Evolutionary conservation across 2,329 filamentous ascomycete genomes (phyloP).

Genomic region (Pseudocercospora pini-densiflorae): DNA sequence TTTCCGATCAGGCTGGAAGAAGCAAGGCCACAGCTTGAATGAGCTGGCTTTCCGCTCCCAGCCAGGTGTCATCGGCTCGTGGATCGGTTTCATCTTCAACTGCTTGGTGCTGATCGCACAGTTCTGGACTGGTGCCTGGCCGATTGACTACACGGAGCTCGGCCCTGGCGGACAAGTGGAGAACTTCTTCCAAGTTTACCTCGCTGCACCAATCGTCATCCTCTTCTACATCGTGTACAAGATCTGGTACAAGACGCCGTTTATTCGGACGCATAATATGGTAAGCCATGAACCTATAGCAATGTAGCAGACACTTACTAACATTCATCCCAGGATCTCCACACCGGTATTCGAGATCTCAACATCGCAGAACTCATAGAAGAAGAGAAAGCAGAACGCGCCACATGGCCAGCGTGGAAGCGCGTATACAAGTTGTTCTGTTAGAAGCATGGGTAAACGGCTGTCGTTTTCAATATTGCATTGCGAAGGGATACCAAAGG

Average conservation of each 20-base stretch:
- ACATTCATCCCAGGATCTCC: conserved; percentile 61
- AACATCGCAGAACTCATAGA: conserved; percentile 78
- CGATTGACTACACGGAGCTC: conserved; percentile 53
- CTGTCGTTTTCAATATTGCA: conserved; percentile 2
- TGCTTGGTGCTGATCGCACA: conserved; percentile 75
- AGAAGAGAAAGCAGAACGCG: conserved; percentile 77
- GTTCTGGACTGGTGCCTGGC: conserved; percentile 78
- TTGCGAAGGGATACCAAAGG: background rate
- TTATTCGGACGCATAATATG: conserved; percentile 74
- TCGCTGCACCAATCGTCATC: conserved; percentile 41
- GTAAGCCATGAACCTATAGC: background rate
- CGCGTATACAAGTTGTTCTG: conserved; percentile 55
- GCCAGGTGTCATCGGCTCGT: conserved; percentile 66
- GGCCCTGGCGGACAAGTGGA: conserved; percentile 24
- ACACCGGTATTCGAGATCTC: conserved; percentile 82
- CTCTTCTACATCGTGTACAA: conserved; percentile 41
- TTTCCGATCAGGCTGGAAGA: conserved; percentile 78
- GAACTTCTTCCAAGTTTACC: conserved; percentile 39
- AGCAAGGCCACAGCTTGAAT: conserved; percentile 67
- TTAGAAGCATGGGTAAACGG: conserved; percentile 30
- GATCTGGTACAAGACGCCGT: conserved; percentile 37
- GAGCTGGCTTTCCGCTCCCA: conserved; percentile 64
- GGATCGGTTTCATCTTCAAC: conserved; percentile 63
- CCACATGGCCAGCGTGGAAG: conserved; percentile 55
- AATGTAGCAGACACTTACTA: background rate